Base-by-base conservation (phyloP, 2,329 filamentous ascomycete species). In the Trichoderma cornu-damae region DNA sequence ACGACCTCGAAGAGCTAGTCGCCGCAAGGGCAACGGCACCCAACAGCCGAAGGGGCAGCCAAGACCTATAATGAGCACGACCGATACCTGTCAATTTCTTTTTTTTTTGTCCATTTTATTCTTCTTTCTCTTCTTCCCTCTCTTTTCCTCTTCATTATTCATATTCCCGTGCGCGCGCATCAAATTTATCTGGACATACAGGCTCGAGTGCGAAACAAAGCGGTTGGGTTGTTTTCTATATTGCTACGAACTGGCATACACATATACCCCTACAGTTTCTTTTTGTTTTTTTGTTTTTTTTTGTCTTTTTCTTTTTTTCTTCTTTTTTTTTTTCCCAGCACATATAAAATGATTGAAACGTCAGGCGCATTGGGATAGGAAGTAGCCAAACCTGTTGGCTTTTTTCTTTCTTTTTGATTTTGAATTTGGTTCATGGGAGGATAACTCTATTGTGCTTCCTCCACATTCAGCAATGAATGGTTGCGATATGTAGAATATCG, bases 1-100 rank as follows among this genome's bases (percentile, higher is more conserved):
- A 77, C 24, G 63, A 70, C 35, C 69, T 79, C 28, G 68, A 70
- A 63, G 63, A 61, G 18, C 61, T 70, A 49, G 66, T 69, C 46
- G 69, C 69, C 9, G 60, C 53, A 35, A 48, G 63, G 18, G 18
- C 54, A 2, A 58, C 55, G 3, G 59, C 54, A 20, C 55, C 59
- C 26, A 58, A 55, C 55, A 60, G 58, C 42, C 58, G 58, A 57
- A 57, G 53, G 44, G 53, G 53, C 6, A 57, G 53, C 53, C 53
- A 43, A 38, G 51, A 55, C 14, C 30, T 55, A 38, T 47, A 34
- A 54, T 12, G 38, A 46, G 11, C 22, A 24, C 38, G 30, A 54
- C 40, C n/a, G 51, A 54, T n/a, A 42, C 16, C 16, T 35, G 12
- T 44, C 11, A 20, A 28, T 24, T 9, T 54, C 16, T 8, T 30